Evolutionary conservation across 495 filamentous ascomycete species (phyloP).

Genomic region (Penicillium samsonianum): DNA sequence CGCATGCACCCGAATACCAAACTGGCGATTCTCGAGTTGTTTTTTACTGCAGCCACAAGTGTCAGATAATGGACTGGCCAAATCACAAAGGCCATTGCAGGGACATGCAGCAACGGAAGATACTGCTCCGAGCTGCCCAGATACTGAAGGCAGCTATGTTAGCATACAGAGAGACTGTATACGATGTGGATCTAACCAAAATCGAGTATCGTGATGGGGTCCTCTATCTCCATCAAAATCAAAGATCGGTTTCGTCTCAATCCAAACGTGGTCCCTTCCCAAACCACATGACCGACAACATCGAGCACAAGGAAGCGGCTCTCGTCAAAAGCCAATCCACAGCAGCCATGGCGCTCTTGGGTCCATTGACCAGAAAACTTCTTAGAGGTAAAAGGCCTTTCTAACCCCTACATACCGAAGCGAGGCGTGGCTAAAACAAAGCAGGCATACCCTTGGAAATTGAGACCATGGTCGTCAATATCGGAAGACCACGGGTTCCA

Average conservation of each 20-base stretch:
- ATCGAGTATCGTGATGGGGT: not conserved
- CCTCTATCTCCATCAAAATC: conserved; percentile 1
- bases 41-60: not conserved
- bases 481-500: not conserved
- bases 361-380: not conserved
- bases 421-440: not conserved
- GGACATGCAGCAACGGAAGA: not conserved
- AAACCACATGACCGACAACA: not conserved
- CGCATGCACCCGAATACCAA: not conserved
- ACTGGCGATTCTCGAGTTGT: not conserved
- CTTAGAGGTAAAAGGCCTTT: not conserved
- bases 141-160: not conserved
- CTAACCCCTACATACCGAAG: too few species aligned
- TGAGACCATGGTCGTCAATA: not conserved
- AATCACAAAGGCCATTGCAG: not conserved
- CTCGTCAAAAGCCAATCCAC: not conserved
- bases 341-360: not conserved
- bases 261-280: not conserved
- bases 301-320: not conserved
- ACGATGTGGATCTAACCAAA: not conserved
- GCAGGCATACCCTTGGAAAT: not conserved
- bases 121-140: not conserved
- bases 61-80: not conserved
- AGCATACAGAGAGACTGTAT: not conserved
- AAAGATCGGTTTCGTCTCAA: too few species aligned